These are phyloP conservation scores for Cladorrhinum sp. DNA, from an alignment of 2,329 filamentous ascomycete species.

Conservation along the genomic window DNA sequence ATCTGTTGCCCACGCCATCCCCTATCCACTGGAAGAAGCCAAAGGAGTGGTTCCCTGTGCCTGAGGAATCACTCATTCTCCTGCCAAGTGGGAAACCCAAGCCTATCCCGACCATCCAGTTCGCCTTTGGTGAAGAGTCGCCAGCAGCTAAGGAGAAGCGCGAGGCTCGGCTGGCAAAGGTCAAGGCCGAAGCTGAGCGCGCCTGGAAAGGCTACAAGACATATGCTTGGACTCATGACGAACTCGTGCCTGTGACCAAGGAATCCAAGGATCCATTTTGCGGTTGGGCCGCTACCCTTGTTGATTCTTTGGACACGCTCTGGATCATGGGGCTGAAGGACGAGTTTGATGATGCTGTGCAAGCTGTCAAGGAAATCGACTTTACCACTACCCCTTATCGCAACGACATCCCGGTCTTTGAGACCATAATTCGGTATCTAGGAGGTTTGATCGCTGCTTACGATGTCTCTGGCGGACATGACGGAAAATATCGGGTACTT, in stretches of 20 bases:
- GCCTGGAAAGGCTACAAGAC: slow-evolving; percentile 81
- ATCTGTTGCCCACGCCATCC: slow-evolving; percentile 25
- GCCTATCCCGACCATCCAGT: slow-evolving; percentile 73
- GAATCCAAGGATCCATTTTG: slow-evolving; percentile 77
- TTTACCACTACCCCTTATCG: slow-evolving; percentile 68
- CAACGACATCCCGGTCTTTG: slow-evolving; percentile 79
- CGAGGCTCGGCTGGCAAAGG: slow-evolving; percentile 58
- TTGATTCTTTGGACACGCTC: slow-evolving; percentile 78
- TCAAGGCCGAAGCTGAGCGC: slow-evolving; percentile 72
- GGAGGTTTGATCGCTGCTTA: slow-evolving; percentile 84
- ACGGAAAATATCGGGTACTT: slow-evolving; percentile 59
- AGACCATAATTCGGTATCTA: slow-evolving; percentile 87
- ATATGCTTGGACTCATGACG: slow-evolving; percentile 82
- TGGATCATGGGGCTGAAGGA: slow-evolving; percentile 81
- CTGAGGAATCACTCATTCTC: slow-evolving; percentile 65
- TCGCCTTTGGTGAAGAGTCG: slow-evolving; percentile 66
- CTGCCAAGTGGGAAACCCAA: slow-evolving; percentile 71
- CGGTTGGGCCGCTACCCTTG: slow-evolving; percentile 84
- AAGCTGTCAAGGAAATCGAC: slow-evolving; percentile 69
- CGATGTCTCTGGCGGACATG: slow-evolving; percentile 68
- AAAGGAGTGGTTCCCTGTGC: slow-evolving; percentile 74
- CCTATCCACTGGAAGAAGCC: slow-evolving; percentile 70
- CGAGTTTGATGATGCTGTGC: slow-evolving; percentile 76
- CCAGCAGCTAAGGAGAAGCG: slow-evolving; percentile 59
- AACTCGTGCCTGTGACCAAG: slow-evolving; percentile 71